These are phyloP conservation scores for Yamagishiella unicocca DNA, from an alignment of 139 green algal species.

Conservation along the genomic window DNA sequence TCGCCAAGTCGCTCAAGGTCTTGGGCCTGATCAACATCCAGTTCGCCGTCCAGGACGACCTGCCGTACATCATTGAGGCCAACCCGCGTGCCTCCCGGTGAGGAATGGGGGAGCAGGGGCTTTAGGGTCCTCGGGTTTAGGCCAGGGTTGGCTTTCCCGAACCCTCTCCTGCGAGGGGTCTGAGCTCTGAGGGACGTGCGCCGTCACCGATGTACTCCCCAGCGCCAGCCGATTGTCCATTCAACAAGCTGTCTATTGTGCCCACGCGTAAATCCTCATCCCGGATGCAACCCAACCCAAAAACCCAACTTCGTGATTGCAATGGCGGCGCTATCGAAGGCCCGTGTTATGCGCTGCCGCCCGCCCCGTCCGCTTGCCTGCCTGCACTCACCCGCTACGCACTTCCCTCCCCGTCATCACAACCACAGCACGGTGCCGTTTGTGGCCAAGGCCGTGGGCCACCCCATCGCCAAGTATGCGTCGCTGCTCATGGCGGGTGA, in stretches of 20 bases:
- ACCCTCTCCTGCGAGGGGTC: no score
- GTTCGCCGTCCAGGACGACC: slow-evolving; percentile 90
- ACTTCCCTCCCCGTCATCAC: background rate
- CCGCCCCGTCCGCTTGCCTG: background rate
- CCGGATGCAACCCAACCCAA: no score
- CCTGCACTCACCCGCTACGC: background rate
- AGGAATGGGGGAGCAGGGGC: background rate
- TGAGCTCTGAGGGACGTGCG: no score
- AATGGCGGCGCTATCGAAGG: no score
- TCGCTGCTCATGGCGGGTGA: slow-evolving; percentile 94
- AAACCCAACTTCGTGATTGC: no score
- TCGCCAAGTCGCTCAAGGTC: slow-evolving; percentile 93
- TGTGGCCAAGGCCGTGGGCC: slow-evolving; percentile 97
- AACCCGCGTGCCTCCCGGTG: slow-evolving; percentile 94
- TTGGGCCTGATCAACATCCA: slow-evolving; percentile 99
- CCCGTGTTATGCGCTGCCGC: no score
- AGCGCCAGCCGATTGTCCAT: no score
- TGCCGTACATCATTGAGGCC: slow-evolving; percentile 98
- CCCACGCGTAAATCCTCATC: no score
- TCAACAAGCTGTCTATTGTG: no score
- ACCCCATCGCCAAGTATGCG: slow-evolving; percentile 97
- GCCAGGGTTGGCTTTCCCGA: no score
- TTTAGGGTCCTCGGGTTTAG: no score
- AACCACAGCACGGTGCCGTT: slow-evolving; percentile 96
- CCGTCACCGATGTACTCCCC: no score